Evolutionary conservation across 2,329 filamentous ascomycete species (phyloP), one percentile per base, ranked within the genome.

Genomic region (Calonectria pseudoreteaudii): DNA sequence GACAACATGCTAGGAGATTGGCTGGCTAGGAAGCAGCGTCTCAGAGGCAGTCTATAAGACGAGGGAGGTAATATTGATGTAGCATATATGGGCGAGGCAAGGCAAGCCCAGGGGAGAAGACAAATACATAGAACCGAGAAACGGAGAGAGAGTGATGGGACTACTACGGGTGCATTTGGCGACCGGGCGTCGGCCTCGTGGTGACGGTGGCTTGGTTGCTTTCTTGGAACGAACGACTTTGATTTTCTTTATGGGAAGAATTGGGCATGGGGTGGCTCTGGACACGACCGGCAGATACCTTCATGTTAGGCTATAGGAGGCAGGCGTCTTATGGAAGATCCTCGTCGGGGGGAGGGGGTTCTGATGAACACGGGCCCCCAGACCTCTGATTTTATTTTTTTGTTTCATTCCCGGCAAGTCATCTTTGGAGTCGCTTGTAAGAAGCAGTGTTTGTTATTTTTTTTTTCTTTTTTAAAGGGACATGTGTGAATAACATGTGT

Each of bases 1-100:
- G 96, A 99, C 85, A 92, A 94, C 26, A 92, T 98, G 91, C 90
- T 98, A 56, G 93, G 93, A 77, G 93, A 94, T 80, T 96, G 95
- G 93, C 88, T 98, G 80, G 89, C 94, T 83, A 87, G 93, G 82
- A 89, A 95, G 87, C 88, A 92, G 88, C 86, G 93, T 86, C 80
- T 90, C 81, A 84, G 91, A 85, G 87, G 89, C 64, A 84, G 85
- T 23, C 81, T 89, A 68, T 90, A 82, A 82, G 72, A 70, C 18
- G 10, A 20, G 44, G 23, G 53, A 62, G 18, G 62, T 30, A 53
- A n/a, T 58, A 36, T 13, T n/a, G 10, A 58, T 14, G 26, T 8
- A 34, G 18, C 20, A 56, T 13, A 56, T 31, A 20, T 4, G 31
- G 34, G 28, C 9, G 28, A 8, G 30, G 10, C 8, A 11, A 11